Evolutionary conservation across 345 rosid genomes (phyloP), one percentile per base, ranked within the genome.

Genomic region (Eucalyptus caleyi): DNA sequence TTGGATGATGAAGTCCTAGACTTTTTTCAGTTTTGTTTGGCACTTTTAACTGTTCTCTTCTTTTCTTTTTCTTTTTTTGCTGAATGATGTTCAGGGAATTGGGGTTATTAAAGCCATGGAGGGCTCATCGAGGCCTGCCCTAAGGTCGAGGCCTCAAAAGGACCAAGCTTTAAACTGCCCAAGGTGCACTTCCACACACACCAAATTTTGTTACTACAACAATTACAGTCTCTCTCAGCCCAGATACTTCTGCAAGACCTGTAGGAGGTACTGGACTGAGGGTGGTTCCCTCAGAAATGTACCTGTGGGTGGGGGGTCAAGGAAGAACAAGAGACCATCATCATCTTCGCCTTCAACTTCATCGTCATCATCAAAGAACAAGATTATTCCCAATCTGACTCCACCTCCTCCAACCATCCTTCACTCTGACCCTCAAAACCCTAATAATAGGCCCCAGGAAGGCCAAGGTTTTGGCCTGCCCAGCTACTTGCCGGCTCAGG

Each of bases 151-250:
- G 88, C 93, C 94, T 19, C 93, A 90, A 44, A 91, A 91, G 50
- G 93, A 94, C 42, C 93, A 90, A 87, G 90, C 91, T 85, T 87
- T 94, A 90, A 94, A 93, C 91, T 94, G 96, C 81, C 95, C 95
- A 6, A 93, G 96, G 89, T 94, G 96, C 91, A 92, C 90, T 88
- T 94, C 95, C 37, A 91, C 92, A 4, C 91, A 93, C 89, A 94
- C 96, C 53, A 94, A 94, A 60, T 94, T 94, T 88, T 94, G 96
- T 87, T 94, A 94, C 88, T 94, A 94, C 91, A 94, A 94, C 92
- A 94, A 94, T 90, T 94, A 94, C 90, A 94, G 94, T 60, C 93
- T 94, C 15, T 91, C 95, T 86, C 96, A 94, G 92, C 96, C 96
- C 44, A 92, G 96, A 86, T 92, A 93, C 91, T 94, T 93, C 56